Conservation (phyloP, 345 rosid genomes). For the Lenwebbia sp. region DNA sequence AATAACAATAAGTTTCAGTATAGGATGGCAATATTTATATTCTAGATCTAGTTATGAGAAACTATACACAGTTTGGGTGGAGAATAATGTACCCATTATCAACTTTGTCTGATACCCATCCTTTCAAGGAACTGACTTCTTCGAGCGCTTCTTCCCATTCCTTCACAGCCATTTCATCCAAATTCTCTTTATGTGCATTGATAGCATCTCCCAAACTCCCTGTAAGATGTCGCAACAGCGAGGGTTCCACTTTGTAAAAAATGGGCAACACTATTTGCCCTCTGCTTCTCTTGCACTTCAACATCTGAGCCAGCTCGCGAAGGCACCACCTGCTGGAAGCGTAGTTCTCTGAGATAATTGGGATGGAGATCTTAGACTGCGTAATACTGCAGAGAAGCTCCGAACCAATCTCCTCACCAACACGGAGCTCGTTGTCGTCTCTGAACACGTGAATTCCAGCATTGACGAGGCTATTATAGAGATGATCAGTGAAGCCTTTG, state of each 20-base stretch:
- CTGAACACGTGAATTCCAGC: fast-evolving
- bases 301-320: not conserved
- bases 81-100: not conserved
- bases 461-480: fast-evolving
- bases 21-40: not conserved
- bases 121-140: not conserved
- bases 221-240: fast-evolving
- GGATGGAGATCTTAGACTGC: not conserved
- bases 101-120: not conserved
- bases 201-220: not conserved
- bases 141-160: fast-evolving
- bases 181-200: fast-evolving
- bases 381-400: fast-evolving
- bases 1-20: not conserved
- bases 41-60: not conserved
- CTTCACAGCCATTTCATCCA: not conserved
- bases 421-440: not conserved
- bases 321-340: not conserved
- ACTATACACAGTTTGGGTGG: not conserved
- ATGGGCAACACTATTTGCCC: not conserved
- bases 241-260: not conserved
- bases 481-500: not conserved
- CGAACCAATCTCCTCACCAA: not conserved
- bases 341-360: not conserved
- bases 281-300: fast-evolving